Conservation (phyloP, 225 moss, liverwort and hornwort genomes). For the Neckera pumila region DNA sequence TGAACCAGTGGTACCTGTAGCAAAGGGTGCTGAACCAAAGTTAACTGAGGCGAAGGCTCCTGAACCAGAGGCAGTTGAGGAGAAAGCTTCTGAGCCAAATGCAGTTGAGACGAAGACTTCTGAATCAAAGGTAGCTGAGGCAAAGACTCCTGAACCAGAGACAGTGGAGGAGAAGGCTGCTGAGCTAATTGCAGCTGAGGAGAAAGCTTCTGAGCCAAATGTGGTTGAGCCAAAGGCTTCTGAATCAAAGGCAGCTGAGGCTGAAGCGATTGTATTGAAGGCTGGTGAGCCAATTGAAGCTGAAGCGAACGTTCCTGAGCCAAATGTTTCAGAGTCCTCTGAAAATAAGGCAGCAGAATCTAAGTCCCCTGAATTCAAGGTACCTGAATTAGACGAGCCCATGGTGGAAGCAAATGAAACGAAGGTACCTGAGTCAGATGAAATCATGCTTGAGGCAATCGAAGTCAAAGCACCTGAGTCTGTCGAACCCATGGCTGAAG, state of each 20-base stretch:
- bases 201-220: neutral
- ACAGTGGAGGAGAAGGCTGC: neutral
- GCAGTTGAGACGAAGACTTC: neutral
- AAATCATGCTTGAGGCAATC: neutral
- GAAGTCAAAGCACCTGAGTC: neutral
- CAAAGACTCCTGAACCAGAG: neutral
- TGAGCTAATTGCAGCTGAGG: neutral
- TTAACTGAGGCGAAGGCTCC: neutral
- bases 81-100: neutral
- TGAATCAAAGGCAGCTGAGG: neutral
- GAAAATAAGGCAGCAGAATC: neutral
- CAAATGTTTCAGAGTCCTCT: neutral
- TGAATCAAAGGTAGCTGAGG: neutral
- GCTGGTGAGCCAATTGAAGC: neutral
- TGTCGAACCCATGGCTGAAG: neutral
- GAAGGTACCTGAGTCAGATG: slow-evolving; percentile 7
- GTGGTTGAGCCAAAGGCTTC: neutral
- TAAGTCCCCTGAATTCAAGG: neutral
- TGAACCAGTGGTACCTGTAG: neutral
- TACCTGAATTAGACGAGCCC: neutral
- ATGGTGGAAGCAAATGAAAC: neutral
- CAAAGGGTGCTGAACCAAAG: neutral
- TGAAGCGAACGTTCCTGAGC: neutral
- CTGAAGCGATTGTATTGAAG: neutral
- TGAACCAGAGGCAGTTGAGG: neutral